Evolutionary conservation across 2,329 filamentous ascomycete species (phyloP).

Genomic region (Epichloe sibirici): DNA sequence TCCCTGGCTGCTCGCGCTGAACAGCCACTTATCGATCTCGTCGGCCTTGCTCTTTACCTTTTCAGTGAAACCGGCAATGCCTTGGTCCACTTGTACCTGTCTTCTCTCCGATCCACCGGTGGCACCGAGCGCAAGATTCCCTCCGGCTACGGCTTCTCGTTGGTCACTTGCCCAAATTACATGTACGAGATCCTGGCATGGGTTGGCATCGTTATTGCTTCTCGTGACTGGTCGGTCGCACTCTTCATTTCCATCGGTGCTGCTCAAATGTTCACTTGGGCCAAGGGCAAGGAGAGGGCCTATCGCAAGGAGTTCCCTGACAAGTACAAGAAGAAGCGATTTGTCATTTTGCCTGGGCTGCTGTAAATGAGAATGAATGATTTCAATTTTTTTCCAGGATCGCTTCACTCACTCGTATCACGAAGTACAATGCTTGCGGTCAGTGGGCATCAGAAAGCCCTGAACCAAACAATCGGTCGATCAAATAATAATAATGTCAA

Average conservation of each 20-base stretch:
- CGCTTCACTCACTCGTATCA: too few species aligned
- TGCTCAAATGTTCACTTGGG: slow-evolving; percentile 78
- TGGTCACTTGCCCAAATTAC: slow-evolving; percentile 96
- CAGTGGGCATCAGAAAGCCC: too few species aligned
- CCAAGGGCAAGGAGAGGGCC: slow-evolving; percentile 77
- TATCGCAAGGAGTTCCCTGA: slow-evolving; percentile 87
- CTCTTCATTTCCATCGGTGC: slow-evolving; percentile 65
- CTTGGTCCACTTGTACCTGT: slow-evolving; percentile 66
- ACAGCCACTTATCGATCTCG: slow-evolving; percentile 42
- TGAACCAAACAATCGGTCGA: too few species aligned
- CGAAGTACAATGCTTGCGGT: too few species aligned
- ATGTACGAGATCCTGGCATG: slow-evolving; percentile 84
- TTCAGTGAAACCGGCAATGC: slow-evolving; percentile 75
- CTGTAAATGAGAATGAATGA: slow-evolving; percentile 33
- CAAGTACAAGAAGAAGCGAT: slow-evolving; percentile 92
- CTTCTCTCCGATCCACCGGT: slow-evolving; percentile 62
- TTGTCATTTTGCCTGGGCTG: slow-evolving; percentile 67
- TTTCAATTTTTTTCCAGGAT: too few species aligned
- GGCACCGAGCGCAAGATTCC: slow-evolving; percentile 84
- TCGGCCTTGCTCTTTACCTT: slow-evolving; percentile 58
- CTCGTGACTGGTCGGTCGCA: slow-evolving; percentile 64
- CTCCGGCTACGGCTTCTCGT: slow-evolving; percentile 65
- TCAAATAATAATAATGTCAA: too few species aligned
- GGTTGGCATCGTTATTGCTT: slow-evolving; percentile 70
- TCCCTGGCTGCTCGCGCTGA: slow-evolving; percentile 49